phyloP scores from a whole-genome alignment of 495 filamentous ascomycete species.

The Hypoxylon trugodes region DNA sequence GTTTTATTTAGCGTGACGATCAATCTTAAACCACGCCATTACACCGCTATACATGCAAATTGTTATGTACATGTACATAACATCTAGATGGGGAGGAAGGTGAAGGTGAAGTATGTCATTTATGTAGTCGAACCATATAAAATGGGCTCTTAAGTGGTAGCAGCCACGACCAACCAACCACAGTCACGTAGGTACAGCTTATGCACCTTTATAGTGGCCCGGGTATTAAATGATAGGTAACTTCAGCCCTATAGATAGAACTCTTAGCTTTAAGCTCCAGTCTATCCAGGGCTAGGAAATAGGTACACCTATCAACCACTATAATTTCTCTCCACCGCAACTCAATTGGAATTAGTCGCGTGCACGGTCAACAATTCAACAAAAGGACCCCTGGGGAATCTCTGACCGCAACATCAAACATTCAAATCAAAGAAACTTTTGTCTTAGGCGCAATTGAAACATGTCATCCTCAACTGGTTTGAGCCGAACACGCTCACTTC shows the following conservation, averaged over 20 bases:
- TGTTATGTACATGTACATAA: not conserved
- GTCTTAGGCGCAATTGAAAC: not conserved
- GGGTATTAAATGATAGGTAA: too few relatives aligned
- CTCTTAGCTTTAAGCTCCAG: too few relatives aligned
- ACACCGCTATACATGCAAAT: not conserved
- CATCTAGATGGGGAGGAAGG: not conserved
- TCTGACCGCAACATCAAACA: conserved; percentile 15
- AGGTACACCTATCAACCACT: too few relatives aligned
- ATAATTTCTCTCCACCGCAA: conserved; percentile 5
- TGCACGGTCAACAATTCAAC: conserved; percentile 26
- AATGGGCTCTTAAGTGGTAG: not conserved
- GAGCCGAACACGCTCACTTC: conserved; percentile 55
- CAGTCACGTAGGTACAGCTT: too few relatives aligned
- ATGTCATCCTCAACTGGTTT: conserved; percentile 49
- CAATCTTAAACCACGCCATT: not conserved
- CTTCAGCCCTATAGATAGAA: too few relatives aligned
- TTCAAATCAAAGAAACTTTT: conserved; percentile 2
- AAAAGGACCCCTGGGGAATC: not conserved
- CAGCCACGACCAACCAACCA: not conserved
- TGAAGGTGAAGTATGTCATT: not conserved
- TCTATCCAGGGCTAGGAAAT: too few relatives aligned
- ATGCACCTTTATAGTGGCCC: too few relatives aligned
- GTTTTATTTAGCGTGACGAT: conserved; percentile 3
- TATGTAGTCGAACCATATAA: too few relatives aligned
- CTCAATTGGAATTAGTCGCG: conserved; percentile 9